phyloP scores from a whole-genome alignment of 352 stramenopile species.

The Phytophthora syringae region DNA sequence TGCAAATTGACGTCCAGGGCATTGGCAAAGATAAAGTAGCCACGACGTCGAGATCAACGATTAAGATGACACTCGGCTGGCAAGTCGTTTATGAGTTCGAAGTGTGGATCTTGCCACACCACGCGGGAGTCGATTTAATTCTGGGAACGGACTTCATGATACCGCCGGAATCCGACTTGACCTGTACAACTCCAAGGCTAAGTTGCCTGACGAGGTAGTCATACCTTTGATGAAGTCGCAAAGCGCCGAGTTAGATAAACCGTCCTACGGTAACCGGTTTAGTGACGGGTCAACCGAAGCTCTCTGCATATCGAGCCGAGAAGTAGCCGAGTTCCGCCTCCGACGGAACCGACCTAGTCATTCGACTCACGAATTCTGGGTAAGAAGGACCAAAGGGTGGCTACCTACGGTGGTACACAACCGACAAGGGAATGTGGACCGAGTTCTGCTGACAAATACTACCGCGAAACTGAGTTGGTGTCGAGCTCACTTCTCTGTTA shows the following conservation, averaged over 20 bases:
- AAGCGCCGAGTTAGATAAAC: too few relatives aligned
- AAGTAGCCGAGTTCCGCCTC: neutral
- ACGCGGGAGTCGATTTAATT: slow-evolving; percentile 1
- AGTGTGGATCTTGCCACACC: slow-evolving; percentile 12
- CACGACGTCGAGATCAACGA: too few relatives aligned
- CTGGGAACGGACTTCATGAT: slow-evolving; percentile 11
- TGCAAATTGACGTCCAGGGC: slow-evolving; percentile 4
- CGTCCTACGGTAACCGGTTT: neutral
- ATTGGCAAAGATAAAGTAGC: too few relatives aligned
- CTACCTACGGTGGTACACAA: neutral
- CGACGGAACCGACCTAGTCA: neutral
- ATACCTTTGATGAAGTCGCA: too few relatives aligned
- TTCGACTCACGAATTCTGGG: neutral
- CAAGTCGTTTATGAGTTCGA: too few relatives aligned
- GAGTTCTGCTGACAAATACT: neutral
- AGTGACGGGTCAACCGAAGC: neutral
- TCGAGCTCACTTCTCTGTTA: neutral
- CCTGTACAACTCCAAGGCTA: too few relatives aligned
- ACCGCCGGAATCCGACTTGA: neutral
- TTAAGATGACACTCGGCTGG: too few relatives aligned
- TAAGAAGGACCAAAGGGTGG: neutral
- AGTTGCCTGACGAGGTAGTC: too few relatives aligned
- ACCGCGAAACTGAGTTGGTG: neutral
- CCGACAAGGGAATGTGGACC: neutral
- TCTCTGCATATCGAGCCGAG: neutral